phyloP scores from a whole-genome alignment of 306 rosid species.

The Casuarina glauca region DNA sequence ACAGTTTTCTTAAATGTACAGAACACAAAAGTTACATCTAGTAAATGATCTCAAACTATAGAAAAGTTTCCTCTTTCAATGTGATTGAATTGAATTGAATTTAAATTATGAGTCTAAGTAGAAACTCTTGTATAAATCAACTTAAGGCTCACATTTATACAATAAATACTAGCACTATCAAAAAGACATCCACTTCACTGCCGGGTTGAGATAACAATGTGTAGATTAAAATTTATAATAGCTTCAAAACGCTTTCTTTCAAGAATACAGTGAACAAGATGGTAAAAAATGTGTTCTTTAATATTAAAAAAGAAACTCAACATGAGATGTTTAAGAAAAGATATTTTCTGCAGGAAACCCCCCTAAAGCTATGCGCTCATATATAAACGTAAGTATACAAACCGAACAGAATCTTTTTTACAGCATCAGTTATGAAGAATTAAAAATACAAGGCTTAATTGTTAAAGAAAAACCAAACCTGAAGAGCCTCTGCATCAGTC shows the following conservation, averaged over 20 bases:
- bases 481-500: constrained; percentile 93
- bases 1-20: neutral
- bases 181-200: neutral
- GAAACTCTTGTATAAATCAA: too few relatives aligned
- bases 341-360: neutral
- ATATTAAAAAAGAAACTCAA: neutral
- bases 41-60: too few relatives aligned
- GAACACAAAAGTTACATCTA: neutral
- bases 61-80: too few relatives aligned
- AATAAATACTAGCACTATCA: too few relatives aligned
- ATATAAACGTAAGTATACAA: too few relatives aligned
- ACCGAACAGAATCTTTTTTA: neutral
- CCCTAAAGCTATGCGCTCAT: neutral
- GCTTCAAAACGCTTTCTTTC: neutral
- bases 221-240: neutral
- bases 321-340: neutral
- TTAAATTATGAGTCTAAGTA: too few relatives aligned
- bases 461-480: constrained; percentile 41
- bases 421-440: neutral
- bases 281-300: neutral
- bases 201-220: neutral
- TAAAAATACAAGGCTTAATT: neutral
- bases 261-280: neutral
- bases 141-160: too few relatives aligned
- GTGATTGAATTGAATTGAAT: too few relatives aligned